phyloP scores from a whole-genome alignment of 306 rosid genomes.

The Acacia confusa region DNA sequence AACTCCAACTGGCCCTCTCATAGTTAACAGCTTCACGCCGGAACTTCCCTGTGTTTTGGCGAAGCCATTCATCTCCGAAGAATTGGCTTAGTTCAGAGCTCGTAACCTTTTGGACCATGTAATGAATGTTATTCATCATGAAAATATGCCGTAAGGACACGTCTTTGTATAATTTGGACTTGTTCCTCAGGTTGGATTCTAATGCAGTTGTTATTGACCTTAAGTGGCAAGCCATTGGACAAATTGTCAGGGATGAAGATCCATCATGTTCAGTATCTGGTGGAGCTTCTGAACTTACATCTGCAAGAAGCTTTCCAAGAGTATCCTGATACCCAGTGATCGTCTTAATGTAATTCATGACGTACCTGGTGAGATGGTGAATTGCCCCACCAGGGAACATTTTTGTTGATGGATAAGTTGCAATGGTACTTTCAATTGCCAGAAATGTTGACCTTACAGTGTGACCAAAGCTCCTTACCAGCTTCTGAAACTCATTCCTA shows the following conservation, averaged over 20 bases:
- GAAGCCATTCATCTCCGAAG: slow-evolving; percentile 61
- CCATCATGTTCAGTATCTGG: slow-evolving; percentile 11
- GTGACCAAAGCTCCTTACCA: slow-evolving; percentile 38
- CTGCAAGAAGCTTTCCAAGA: slow-evolving; percentile 46
- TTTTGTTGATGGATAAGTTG: slow-evolving; percentile 38
- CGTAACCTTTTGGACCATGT: slow-evolving; percentile 63
- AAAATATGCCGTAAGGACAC: slow-evolving; percentile 55
- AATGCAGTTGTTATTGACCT: slow-evolving; percentile 42
- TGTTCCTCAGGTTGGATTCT: slow-evolving; percentile 49
- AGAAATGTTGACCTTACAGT: slow-evolving; percentile 47
- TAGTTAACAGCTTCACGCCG: slow-evolving; percentile 43
- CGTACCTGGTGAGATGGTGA: slow-evolving; percentile 64
- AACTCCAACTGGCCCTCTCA: slow-evolving; percentile 52
- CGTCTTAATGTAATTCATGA: slow-evolving; percentile 57
- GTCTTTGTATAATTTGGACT: slow-evolving; percentile 55
- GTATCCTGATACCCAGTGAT: slow-evolving; percentile 42
- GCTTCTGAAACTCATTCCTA: slow-evolving; percentile 48
- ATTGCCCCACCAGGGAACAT: slow-evolving; percentile 54
- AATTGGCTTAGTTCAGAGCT: slow-evolving; percentile 37
- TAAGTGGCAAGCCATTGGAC: slow-evolving; percentile 45
- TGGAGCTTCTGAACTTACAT: slow-evolving; percentile 18
- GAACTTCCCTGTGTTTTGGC: slow-evolving; percentile 38
- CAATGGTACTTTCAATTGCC: slow-evolving; percentile 47
- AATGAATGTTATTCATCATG: slow-evolving; percentile 67
- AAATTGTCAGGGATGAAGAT: neutral